Evolutionary conservation across 169 alveolate species (phyloP).

Genomic region (Plasmodium blacklocki): DNA sequence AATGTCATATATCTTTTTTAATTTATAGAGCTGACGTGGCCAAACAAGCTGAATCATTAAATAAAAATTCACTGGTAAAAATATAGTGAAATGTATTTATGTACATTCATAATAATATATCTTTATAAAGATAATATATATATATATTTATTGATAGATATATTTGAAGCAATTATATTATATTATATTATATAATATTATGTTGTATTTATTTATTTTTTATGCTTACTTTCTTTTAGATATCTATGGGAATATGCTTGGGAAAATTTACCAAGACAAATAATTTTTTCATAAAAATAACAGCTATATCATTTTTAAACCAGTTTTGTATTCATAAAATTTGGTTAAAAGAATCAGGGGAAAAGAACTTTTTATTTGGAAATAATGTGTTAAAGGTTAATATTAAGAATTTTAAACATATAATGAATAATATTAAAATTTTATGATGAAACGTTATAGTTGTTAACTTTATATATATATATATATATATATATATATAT

Average conservation of each 20-base stretch:
- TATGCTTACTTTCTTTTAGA: constrained; percentile 2
- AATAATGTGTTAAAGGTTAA: constrained; percentile 69
- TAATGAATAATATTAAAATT: background rate
- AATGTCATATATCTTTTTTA: constrained; percentile 11
- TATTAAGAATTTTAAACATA: background rate
- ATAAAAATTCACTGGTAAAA: constrained; percentile 72
- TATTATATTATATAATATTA: no score
- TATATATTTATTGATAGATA: background rate
- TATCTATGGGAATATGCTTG: constrained; percentile 71
- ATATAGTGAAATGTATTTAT: background rate
- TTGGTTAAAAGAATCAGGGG: constrained; percentile 76
- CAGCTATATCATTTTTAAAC: constrained; percentile 53
- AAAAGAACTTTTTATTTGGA: constrained; percentile 68
- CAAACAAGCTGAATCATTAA: constrained; percentile 55
- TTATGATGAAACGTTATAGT: background rate
- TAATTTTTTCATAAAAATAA: constrained; percentile 70
- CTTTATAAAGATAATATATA: no score
- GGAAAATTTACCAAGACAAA: constrained; percentile 74
- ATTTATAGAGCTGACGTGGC: constrained; percentile 62
- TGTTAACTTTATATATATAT: background rate
- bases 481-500: background rate
- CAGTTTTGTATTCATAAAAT: constrained; percentile 75
- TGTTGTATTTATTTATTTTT: background rate
- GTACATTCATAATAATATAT: background rate
- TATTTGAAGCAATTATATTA: constrained; percentile 1